Base-by-base conservation (phyloP, 768 basidiomycete genomes). In the Tricholoma matsutake region DNA sequence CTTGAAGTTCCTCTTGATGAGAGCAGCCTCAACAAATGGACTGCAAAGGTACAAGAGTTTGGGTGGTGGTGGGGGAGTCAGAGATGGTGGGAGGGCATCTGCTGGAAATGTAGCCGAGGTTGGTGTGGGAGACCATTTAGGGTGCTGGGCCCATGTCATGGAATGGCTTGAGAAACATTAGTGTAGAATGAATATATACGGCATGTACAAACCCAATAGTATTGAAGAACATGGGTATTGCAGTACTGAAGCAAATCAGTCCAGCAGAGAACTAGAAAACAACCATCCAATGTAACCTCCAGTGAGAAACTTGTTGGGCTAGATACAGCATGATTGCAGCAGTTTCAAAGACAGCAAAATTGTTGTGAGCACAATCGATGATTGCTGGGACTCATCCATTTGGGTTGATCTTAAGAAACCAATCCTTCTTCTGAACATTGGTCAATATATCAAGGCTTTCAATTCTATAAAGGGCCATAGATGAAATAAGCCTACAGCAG, bases 1-100 rank as follows among this genome's bases (percentile, higher is more conserved):
- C 78, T 98, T 98, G 81, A 98, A 98, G 72, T 95, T 96, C 25
- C 83, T 96, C 72, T 97, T 98, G 64, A 99, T 96, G 31, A 99
- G 83, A 0, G 96, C 94, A 1, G 96, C 94, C 70, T 97, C 96
- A 56, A 96, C 95, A 71, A 99, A 99, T 3, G 96, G 96, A 66
- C 92, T 92, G 75, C 91, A 94, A 8, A 98, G 81, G 73, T 96
- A 97, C 28, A 98, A 77, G 4, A 91, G 86, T 66, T 90, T 92
- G 0, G 47, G 47, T 28, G 47, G 14, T n/a, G 51, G 47, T 6
- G 49, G 49, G 39, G 74, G 69, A 31, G 69, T 67, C 25, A 72
- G 65, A 6, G 81, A 80, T 11, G 81, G 78, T 3, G 78, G 70
- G 2, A 78, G 78, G 6, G 73, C 68, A 47, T 83, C 81, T 13